Evolutionary conservation across 768 basidiomycete species (phyloP), one percentile per base, ranked within the genome.

Genomic region (Pleurotus sapidus): DNA sequence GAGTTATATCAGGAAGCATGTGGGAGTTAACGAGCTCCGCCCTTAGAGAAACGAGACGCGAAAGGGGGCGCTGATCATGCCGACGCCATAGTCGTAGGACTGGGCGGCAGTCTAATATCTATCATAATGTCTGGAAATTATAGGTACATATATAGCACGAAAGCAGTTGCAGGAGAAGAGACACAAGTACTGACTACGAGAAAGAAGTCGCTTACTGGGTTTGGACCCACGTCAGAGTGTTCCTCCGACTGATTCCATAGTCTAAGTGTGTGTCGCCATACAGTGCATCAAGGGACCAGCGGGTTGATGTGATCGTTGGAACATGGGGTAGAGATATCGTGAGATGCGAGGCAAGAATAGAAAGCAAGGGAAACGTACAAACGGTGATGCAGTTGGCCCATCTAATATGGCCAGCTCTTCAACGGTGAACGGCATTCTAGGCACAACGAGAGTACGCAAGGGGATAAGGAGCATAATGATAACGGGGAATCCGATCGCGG

Each of bases 401-500:
- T 97, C 95, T n/a, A 98, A 78, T 18, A 94, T 87, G 2, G 76
- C 77, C 39, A 98, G 72, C 65, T 97, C 95, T 59, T 89, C 89
- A 3, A 69, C 64, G 0, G 87, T 88, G 67, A 97, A 95, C 0
- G 87, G 80, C 43, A 95, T 70, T 17, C 76, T 77, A 0, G 95
- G 93, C 12, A 96, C 77, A n/a, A 91, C 61, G 57, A 78, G 74
- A 23, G 83, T 78, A 47, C 95, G 81, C 11, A 95, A 59, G 0
- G 95, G 95, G 20, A 96, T 77, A 12, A 97, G 79, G 39, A 92
- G 70, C 67, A 91, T 82, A 65, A 96, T 95, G 64, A 97, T 84
- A 50, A 96, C 79, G 0, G 95, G 93, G 68, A 97, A 97, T 0
- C 88, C 93, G 58, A 96, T 93, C 3, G 93, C 93, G 42, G 91